These are phyloP conservation scores for Luffa aegyptiaca DNA, from an alignment of 306 rosid species.

Conservation along the genomic window DNA sequence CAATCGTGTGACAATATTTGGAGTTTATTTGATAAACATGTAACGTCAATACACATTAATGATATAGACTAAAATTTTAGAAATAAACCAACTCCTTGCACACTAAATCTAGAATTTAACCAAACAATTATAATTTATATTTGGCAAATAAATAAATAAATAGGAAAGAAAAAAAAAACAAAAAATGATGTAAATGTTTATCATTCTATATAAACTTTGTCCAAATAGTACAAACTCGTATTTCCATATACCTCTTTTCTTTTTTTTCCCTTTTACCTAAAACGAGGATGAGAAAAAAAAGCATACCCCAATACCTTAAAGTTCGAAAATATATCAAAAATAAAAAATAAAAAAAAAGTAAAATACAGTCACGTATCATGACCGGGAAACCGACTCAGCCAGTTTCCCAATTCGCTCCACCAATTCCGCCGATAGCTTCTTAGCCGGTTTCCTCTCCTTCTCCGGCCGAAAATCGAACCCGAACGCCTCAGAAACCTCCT, in stretches of 20 bases:
- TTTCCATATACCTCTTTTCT: not conserved
- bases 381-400: slow-evolving; percentile 87
- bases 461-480: slow-evolving; percentile 91
- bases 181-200: not conserved
- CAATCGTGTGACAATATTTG: too few relatives aligned
- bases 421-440: slow-evolving; percentile 73
- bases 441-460: slow-evolving; percentile 65
- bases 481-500: slow-evolving; percentile 77
- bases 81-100: too few relatives aligned
- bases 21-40: too few relatives aligned
- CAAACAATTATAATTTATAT: too few relatives aligned
- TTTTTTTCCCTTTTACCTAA: not conserved
- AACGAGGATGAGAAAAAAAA: not conserved
- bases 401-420: slow-evolving; percentile 71
- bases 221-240: slow-evolving; percentile 12
- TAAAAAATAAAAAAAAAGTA: not conserved
- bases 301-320: not conserved
- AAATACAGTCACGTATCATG: slow-evolving; percentile 13
- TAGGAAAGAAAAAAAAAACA: not conserved
- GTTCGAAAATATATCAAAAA: not conserved
- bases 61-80: too few relatives aligned
- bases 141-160: not conserved
- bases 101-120: too few relatives aligned
- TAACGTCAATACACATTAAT: too few relatives aligned
- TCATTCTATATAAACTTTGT: not conserved